Base-by-base conservation (phyloP, 2,329 filamentous ascomycete species). In the Neoarthrinium moseri region DNA sequence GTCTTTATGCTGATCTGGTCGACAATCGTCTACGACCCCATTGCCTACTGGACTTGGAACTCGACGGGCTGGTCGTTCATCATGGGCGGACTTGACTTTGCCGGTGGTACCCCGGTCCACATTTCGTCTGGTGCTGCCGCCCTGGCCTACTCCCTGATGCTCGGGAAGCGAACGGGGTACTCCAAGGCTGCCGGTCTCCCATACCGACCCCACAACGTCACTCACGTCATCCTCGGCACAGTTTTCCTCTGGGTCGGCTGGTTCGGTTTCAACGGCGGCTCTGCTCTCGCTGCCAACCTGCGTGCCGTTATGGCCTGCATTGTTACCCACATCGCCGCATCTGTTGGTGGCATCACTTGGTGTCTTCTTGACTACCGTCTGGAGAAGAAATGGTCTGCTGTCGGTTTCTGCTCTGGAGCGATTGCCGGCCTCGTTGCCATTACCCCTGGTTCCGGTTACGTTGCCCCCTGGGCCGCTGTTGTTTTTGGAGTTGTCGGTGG, bases 221-320 rank as follows among this genome's bases (percentile, higher is more conserved):
- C 85, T 47, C 75, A 87, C 56, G 83, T 89, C 53, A 82, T 89
- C 38, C 74, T 90, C 37, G 86, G 87, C 18, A 89, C 87, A 4
- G 78, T 85, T 21, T 79, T 86, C 67, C 77, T 96, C 40, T 96
- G 91, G 91, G 88, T 96, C 36, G 91, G 91, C 48, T 96, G 91
- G 91, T 94, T 96, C 64, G 91, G 91, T 39, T 96, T 96, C 81
- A 96, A 96, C 68, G 91, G 89, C 44, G 91, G 91, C 51, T 80
- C 86, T 4, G 91, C 90, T 2, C 76, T 95, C 34, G 78, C 81
- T 48, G 87, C 89, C 53, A 95, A 94, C 71, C 73, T 95, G 56
- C 88, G 91, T 49, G 88, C 91, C 44, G 77, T 95, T 65, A 92
- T 96, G 87, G 91, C 91, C 44, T 87, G 87, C 58, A 81, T 94